phyloP scores from a whole-genome alignment of 1,284 basidiomycete species.

The Pascua guehoae region DNA sequence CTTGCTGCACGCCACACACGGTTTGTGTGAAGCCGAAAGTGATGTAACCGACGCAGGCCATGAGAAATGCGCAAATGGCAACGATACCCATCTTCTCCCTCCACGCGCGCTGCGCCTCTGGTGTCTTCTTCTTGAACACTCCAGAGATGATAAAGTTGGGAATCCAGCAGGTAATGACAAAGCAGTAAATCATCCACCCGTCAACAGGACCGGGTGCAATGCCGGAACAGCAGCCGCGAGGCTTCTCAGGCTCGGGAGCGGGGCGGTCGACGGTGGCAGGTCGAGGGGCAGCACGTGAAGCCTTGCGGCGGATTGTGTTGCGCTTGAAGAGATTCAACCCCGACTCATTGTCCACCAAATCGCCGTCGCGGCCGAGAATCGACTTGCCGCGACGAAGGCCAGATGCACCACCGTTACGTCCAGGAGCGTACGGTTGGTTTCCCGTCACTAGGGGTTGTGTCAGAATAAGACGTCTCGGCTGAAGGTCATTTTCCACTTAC shows the following conservation, averaged over 20 bases:
- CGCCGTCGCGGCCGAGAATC: constrained; percentile 78
- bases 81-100: constrained; percentile 96
- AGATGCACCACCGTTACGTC: constrained; percentile 45
- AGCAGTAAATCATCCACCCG: constrained; percentile 95
- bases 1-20: constrained; percentile 77
- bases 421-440: constrained; percentile 61
- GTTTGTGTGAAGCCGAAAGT: constrained; percentile 98
- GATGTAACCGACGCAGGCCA: constrained; percentile 93
- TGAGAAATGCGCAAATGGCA: constrained; percentile 69
- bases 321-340: constrained; percentile 83
- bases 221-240: constrained; percentile 21
- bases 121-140: constrained; percentile 70
- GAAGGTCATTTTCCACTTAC: constrained; percentile 54
- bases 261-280: constrained; percentile 24
- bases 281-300: constrained; percentile 53
- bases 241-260: constrained; percentile 10
- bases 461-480: neutral
- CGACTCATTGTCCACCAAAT: constrained; percentile 81
- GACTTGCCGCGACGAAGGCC: constrained; percentile 75
- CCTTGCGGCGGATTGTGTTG: constrained; percentile 67
- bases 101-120: constrained; percentile 92
- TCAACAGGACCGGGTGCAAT: constrained; percentile 80
- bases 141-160: constrained; percentile 66
- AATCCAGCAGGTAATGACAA: constrained; percentile 76
- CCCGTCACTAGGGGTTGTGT: constrained; percentile 62